Base-by-base conservation (phyloP, 1,284 basidiomycete genomes). In the Violaceomyces palustris region DNA sequence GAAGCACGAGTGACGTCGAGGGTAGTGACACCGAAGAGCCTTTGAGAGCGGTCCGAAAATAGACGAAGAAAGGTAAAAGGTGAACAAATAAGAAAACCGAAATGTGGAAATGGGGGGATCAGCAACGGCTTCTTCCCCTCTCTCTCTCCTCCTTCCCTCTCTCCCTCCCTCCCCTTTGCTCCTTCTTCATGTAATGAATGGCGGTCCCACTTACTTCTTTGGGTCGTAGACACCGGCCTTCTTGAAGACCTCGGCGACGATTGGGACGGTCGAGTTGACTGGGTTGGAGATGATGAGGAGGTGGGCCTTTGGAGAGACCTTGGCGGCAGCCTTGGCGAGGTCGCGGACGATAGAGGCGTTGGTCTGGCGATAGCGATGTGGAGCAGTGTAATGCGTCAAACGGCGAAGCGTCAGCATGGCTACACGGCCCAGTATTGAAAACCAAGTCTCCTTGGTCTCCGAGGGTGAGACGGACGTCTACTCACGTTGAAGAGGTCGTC, bases 401-500 rank as follows among this genome's bases (percentile, higher is more conserved):
- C n/a, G n/a, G n/a, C n/a, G n/a, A n/a, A n/a, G n/a, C n/a, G n/a
- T n/a, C n/a, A n/a, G n/a, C n/a, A n/a, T n/a, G n/a, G n/a, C n/a
- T n/a, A n/a, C n/a, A n/a, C n/a, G n/a, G n/a, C n/a, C n/a, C n/a
- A n/a, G n/a, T n/a, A n/a, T n/a, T n/a, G n/a, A n/a, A n/a, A n/a
- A n/a, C n/a, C n/a, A n/a, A n/a, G n/a, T n/a, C n/a, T n/a, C n/a
- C n/a, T n/a, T n/a, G n/a, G n/a, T n/a, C n/a, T n/a, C n/a, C n/a
- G n/a, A n/a, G n/a, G n/a, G 27, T 19, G 14, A 14, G 19, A 14
- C 22, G 22, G 18, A 23, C 25, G n/a, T 3, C 10, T 14, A 42
- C 86, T 74, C 69, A 90, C 88, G 79, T 92, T 93, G 85, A 98
- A 99, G 56, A 99, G 87, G 76, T 98, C 93, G 75, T 99, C 93